Base-by-base conservation (phyloP, 371 early-diverging fungal species). In the Haplosporangium sp. region DNA sequence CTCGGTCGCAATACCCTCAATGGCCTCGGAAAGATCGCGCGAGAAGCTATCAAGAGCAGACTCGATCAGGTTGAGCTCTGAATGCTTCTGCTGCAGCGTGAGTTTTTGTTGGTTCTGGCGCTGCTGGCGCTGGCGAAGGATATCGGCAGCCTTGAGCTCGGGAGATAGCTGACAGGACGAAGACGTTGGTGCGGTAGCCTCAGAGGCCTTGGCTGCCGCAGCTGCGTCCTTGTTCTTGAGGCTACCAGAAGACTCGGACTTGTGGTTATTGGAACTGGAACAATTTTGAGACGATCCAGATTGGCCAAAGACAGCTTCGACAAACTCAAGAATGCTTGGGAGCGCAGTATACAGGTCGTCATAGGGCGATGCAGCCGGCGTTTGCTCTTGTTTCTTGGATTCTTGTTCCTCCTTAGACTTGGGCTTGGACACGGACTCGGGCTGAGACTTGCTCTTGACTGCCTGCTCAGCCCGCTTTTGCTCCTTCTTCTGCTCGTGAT, bases 1-100 rank as follows among this genome's bases (percentile, higher is more conserved):
- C 10, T 61, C 52, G 1, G 59, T 45, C 3, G 12, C 46, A 12
- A 54, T n/a, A 6, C 23, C 11, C 16, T 54, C 43, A 5, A 73
- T 50, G 2, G 63, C 66, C 4, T 69, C 58, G 8, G n/a, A 12
- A 9, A 76, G 56, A 8, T 73, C 69, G 12, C 13, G 59, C 9
- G 69, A 18, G 13, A 79, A 62, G n/a, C 59, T 53, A 38, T 79
- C 73, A 36, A 79, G 59, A 6, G 73, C 69, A 42, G 80, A 79
- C 37, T 79, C 80, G 55, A 79, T 73, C 62, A 62, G 16, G 37
- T 79, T 79, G 50, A 79, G 66, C 20, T 68, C 62, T 0, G 73
- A 73, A 46, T 73, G 80, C 66, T 73, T 79, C 36, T 68, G 62
- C 5, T 73, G 69, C 5, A 79, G 47, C 0, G 53, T 40, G 12